Base-by-base conservation (phyloP, 495 filamentous ascomycete genomes). In the Penicillium turbatum region DNA sequence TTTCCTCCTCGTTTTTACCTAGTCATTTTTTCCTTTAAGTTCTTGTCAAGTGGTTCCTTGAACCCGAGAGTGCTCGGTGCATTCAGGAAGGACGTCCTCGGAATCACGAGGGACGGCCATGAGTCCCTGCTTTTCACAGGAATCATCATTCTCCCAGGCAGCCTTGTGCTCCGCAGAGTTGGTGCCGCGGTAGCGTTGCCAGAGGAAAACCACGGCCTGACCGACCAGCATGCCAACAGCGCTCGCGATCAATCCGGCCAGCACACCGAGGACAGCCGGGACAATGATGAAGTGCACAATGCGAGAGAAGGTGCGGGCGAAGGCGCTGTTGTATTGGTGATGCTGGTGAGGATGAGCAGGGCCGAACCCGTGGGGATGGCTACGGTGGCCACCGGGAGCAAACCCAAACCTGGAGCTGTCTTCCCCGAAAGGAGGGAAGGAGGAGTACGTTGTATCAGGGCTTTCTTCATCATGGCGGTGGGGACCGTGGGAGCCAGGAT, bases 201-300 rank as follows among this genome's bases (percentile, higher is more conserved):
- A 81, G 44, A 80, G 26, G 65, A 74, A 79, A 19, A 80, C 67
- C 29, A 76, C 66, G 13, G 69, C 51, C 63, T 81, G 76, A 36
- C 78, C 78, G 15, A 79, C 69, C 32, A 80, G 57, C 77, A 80
- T 81, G 42, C 78, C 78, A 30, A 81, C 60, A n/a, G 73, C 75
- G 48, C 74, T 75, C 35, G 78, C 77, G 5, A 70, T 67, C 51
- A 81, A 59, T 37, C 78, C 78, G 39, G 77, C 77, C 26, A 76
- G 54, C 36, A 80, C 70, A 37, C 78, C 78, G 7, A 78, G 60
- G 11, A 75, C 49, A 17, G 73, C 74, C 9, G 74, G 74, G 16
- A 80, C 61, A 27, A 81, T 46, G 41, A 80, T 69, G 53, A 79
- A 79, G 52, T 75, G 72, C n/a, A 81, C 56, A 34, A 76, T 59